phyloP scores from a whole-genome alignment of 371 early-diverging fungal genomes.

The Funneliformis caledonium region DNA sequence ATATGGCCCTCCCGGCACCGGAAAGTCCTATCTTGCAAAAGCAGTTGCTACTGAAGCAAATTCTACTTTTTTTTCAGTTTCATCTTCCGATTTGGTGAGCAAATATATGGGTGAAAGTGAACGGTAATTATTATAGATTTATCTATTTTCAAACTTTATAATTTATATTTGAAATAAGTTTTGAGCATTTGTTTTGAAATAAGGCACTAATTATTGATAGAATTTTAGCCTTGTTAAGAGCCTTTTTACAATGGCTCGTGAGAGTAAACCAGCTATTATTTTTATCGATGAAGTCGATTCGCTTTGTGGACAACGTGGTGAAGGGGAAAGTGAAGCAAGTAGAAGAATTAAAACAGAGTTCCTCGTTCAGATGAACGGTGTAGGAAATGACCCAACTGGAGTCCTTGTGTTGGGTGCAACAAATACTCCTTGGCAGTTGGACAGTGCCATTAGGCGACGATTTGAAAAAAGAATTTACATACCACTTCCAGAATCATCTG shows the following conservation, averaged over 20 bases:
- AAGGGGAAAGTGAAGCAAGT: conserved; percentile 94
- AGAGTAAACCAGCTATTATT: conserved; percentile 92
- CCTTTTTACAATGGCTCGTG: conserved; percentile 93
- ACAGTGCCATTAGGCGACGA: conserved; percentile 91
- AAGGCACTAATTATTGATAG: not conserved
- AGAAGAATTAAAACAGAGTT: conserved; percentile 96
- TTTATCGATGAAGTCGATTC: conserved; percentile 99
- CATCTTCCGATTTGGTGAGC: conserved; percentile 93
- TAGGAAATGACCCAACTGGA: conserved; percentile 92
- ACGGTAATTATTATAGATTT: conserved; percentile 53
- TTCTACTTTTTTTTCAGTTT: conserved; percentile 94
- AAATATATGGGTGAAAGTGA: conserved; percentile 99
- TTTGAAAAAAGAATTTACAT: conserved; percentile 98
- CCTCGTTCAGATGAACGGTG: conserved; percentile 98
- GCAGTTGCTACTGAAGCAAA: conserved; percentile 97
- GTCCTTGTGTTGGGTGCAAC: conserved; percentile 96
- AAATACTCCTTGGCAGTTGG: conserved; percentile 97
- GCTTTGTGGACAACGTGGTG: conserved; percentile 91
- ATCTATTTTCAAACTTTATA: not conserved
- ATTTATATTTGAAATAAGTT: not conserved
- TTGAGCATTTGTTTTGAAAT: not conserved
- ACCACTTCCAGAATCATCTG: conserved; percentile 88
- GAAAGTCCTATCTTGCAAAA: conserved; percentile 97
- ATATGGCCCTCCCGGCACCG: conserved; percentile 99
- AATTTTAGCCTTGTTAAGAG: conserved; percentile 83